Evolutionary conservation across 805 yeast genomes (phyloP), one percentile per base, ranked within the genome.

Genomic region (Ogataea ramenticola): DNA sequence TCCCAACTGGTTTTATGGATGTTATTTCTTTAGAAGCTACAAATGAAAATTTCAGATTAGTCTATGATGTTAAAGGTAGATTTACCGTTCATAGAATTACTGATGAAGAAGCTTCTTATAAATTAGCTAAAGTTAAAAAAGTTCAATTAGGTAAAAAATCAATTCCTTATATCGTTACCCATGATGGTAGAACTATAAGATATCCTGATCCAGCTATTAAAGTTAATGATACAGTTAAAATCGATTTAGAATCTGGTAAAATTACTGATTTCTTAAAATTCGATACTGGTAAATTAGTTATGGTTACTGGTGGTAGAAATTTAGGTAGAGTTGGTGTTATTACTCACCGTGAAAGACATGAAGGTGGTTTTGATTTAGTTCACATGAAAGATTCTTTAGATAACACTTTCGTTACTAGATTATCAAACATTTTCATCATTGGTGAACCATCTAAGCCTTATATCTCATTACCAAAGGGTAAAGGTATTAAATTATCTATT

Each of bases 1-100:
- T 69, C 96, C 99, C 99, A 72, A 86, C 98, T 68, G 99, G 99
- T 67, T 91, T 93, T 87, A 90, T 90, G 98, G 99, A 91, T 71
- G 98, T 93, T 62, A 88, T 91, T 75, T 62, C 96, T 58, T 78
- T 91, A 67, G 98, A 91, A 71, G 96, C 96, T 70, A 91, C 99
- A 75, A 88, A 89, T 75, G 99, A 91, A 79, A 84, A 91, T 91
- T 91, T 91, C 88, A 90, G 99, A 81, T 86, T 91, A 70, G 85
- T 91, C 66, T 91, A 89, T 82, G 99, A 91, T 71, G 82, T 88
- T 71, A 91, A 91, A 81, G 99, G 98, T 76, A 90, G 96, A 79
- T 91, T 90, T 66, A 93, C 99, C 67, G 95, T 91, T 66, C 99
- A 91, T 95, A 89, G 99, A 79, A 91, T 91, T 77, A 86, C 96